Evolutionary conservation across 306 rosid species (phyloP), one percentile per base, ranked within the genome.

Genomic region (Canavalia gladiata): DNA sequence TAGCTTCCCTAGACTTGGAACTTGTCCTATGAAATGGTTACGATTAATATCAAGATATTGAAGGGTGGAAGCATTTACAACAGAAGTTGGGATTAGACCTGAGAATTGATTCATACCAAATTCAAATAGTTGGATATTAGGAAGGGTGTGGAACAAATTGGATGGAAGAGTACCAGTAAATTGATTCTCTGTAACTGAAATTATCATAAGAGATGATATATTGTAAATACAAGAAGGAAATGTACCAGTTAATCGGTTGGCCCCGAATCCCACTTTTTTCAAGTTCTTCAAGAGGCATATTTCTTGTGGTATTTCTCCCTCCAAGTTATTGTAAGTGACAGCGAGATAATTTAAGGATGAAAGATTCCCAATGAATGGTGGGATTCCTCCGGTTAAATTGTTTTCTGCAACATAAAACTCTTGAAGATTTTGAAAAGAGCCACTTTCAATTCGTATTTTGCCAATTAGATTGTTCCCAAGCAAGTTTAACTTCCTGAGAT

Each of bases 101-200:
- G 80, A 81, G 63, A 89, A 8, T 34, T 60, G 2, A 41, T 87
- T 80, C 0, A 0, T 1, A 8, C 1, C n/a, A 12, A 87, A 33
- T 0, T 0, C 0, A 8, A 85, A 13, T 0, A 0, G 0, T 12
- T 25, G 11, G 58, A 87, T 74, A 49, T 78, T 46, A 3, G 86
- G 84, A 9, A 84, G 72, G 1, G 35, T 73, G 45, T 34, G 35
- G 57, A 87, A 88, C 66, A 82, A 79, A 37, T 42, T 35, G 12
- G 69, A 8, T 3, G 87, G 88, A 68, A 86, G 83, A 47, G 76
- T 68, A 6, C 87, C 86, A 34, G 13, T 9, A 11, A 84, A 31
- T 6, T 1, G 37, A 64, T 84, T 84, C 0, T 0, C 0, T 0
- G 8, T 0, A 1, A 3, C 0, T 30, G n/a, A 42, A 2, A 84